Evolutionary conservation across 2,329 filamentous ascomycete genomes (phyloP), one percentile per base, ranked within the genome.

Genomic region (Hypoxylon sp.): DNA sequence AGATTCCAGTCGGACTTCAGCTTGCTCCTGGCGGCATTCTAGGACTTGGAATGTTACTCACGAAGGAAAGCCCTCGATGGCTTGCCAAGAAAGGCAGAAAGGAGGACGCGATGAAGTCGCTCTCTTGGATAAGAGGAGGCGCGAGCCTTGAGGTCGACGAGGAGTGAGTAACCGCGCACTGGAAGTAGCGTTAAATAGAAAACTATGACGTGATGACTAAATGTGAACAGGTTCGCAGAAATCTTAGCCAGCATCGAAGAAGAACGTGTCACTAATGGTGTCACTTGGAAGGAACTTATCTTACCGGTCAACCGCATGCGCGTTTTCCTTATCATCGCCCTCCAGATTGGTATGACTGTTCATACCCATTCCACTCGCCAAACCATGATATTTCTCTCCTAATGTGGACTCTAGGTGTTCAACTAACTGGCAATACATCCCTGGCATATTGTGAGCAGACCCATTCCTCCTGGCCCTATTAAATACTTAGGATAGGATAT

Each of bases 121-220:
- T 87, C n/a, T 79, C 82, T 19, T 86, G 85, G 85, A 81, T 87
- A 11, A 81, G 85, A 2, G 85, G 84, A 3, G 84, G 83, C 14
- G 78, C 81, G 48, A 74, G 73, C 1, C 70, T 77, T 9, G 74
- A 78, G 22, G 80, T 81, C 1, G 73, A 76, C 29, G 75, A 77
- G 57, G 80, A 82, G 76, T 80, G 73, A 75, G 9, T 24, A 46
- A 2, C 3, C 17, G 14, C 37, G 1, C 17, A 14, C n/a, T 17
- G 13, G 14, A 14, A 2, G n/a, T n/a, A n/a, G 37, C 14, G 14
- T 39, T n/a, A 6, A 39, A 14, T 39, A n/a, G 37, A 39, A 39
- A 17, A n/a, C 3, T 5, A 39, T 17, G 6, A 3, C 4, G 2
- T 14, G 24, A 33, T 39, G 4, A 22, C 22, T 54, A 17, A 31